Conservation (phyloP, 345 rosid genomes). For the Salix viminalis region DNA sequence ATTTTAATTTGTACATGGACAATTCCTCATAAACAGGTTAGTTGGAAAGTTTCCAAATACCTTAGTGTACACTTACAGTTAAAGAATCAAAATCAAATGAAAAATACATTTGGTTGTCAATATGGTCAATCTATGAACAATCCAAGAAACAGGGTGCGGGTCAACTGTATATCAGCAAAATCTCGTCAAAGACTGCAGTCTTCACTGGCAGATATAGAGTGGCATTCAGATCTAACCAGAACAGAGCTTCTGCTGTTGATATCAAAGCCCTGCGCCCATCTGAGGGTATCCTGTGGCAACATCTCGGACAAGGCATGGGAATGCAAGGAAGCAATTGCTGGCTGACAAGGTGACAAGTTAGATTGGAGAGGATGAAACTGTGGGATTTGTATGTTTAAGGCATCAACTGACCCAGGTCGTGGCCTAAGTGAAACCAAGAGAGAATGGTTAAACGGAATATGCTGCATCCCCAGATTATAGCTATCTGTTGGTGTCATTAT, state of each 20-base stretch:
- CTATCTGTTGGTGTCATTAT: constrained; percentile 52
- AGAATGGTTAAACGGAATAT: constrained; percentile 42
- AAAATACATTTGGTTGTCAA: constrained; percentile 31
- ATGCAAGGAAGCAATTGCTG: neutral
- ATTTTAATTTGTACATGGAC: constrained; percentile 8
- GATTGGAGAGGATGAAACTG: constrained; percentile 46
- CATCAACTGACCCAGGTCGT: constrained; percentile 37
- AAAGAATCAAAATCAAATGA: constrained; percentile 28
- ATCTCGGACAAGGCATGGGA: constrained; percentile 42
- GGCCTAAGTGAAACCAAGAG: constrained; percentile 44
- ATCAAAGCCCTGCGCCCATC: constrained; percentile 78
- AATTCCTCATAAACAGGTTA: constrained; percentile 17
- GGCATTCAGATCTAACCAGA: constrained; percentile 62
- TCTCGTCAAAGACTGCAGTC: constrained; percentile 42
- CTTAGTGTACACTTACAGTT: constrained; percentile 24
- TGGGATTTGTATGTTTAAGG: constrained; percentile 47
- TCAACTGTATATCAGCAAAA: constrained; percentile 1
- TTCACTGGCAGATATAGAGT: constrained; percentile 62
- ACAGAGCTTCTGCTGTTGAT: constrained; percentile 57
- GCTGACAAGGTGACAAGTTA: constrained; percentile 25
- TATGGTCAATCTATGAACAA: constrained; percentile 30
- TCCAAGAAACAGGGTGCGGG: neutral
- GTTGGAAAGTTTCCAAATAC: constrained; percentile 22
- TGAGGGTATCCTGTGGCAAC: constrained; percentile 65
- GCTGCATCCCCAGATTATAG: constrained; percentile 68